Conservation (phyloP, 2,329 filamentous ascomycete species). For the Apiospora hydei region DNA sequence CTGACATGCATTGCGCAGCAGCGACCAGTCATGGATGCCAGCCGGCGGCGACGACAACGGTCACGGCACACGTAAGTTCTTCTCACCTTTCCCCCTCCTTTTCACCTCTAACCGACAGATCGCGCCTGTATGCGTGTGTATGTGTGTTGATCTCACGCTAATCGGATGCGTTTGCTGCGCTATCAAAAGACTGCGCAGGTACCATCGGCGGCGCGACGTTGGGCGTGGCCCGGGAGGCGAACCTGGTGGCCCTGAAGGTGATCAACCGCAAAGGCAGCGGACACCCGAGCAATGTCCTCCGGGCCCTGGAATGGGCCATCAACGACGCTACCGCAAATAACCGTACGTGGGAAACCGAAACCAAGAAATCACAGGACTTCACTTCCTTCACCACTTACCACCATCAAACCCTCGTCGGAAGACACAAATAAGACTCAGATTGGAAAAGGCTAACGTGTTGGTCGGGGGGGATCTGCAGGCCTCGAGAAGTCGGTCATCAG, state of each 20-base stretch:
- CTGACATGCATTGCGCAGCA: not conserved
- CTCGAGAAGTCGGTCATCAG: conserved; percentile 35
- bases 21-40: not conserved
- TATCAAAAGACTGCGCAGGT: conserved; percentile 33
- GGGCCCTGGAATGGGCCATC: conserved; percentile 39
- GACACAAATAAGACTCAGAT: too few species aligned
- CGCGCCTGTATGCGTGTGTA: too few species aligned
- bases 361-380: not conserved
- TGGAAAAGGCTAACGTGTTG: conserved; percentile 31
- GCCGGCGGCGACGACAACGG: conserved; percentile 37
- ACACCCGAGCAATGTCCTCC: conserved; percentile 46
- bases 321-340: conserved; percentile 26
- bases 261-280: conserved; percentile 47
- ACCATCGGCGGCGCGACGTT: conserved; percentile 30
- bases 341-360: conserved; percentile 23
- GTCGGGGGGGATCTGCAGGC: not conserved
- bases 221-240: conserved; percentile 35
- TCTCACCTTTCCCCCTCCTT: not conserved
- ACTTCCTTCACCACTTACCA: not conserved
- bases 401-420: conserved; percentile 26
- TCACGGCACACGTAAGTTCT: conserved; percentile 44
- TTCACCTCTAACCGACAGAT: not conserved
- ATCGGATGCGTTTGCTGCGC: not conserved
- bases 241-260: conserved; percentile 51
- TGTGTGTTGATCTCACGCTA: not conserved